A percentile compares a stretch with the other conserved stretches of the same genome.
These are phyloP conservation scores for Ceratobasidium sp. DNA, from an alignment of 1,284 basidiomycete species.

Conservation along the genomic window DNA sequence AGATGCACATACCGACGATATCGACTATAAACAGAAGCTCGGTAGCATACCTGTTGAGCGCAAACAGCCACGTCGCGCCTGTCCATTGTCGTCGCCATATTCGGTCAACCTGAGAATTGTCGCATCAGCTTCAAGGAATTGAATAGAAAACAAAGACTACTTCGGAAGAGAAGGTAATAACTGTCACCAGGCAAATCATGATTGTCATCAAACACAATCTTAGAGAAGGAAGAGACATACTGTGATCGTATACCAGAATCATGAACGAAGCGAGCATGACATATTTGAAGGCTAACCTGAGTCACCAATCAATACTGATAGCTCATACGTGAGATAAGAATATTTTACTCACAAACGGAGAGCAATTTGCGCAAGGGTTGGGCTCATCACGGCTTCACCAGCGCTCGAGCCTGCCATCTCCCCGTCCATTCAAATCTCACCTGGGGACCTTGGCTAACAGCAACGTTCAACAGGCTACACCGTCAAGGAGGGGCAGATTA, in stretches of 20 bases:
- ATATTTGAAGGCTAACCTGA: conserved; percentile 1
- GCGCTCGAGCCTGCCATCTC: too few relatives aligned
- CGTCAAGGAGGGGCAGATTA: too few relatives aligned
- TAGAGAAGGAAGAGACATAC: not conserved
- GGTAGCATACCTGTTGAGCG: conserved; percentile 21
- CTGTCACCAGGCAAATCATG: not conserved
- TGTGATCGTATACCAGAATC: conserved; percentile 4
- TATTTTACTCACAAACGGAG: not conserved
- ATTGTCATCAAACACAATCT: not conserved
- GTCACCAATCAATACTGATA: not conserved
- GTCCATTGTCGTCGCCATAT: conserved; percentile 19
- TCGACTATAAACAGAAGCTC: conserved; percentile 25
- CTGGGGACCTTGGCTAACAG: too few relatives aligned
- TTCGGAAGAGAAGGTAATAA: not conserved
- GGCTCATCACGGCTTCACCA: too few relatives aligned
- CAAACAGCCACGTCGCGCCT: conserved; percentile 33
- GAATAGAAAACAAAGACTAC: not conserved
- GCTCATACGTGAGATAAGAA: too few relatives aligned
- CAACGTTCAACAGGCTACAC: too few relatives aligned
- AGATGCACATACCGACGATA: conserved; percentile 3
- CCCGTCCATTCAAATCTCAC: too few relatives aligned
- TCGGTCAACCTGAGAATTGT: conserved; percentile 1
- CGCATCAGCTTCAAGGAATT: not conserved
- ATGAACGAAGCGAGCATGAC: conserved; percentile 25
- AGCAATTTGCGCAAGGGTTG: too few relatives aligned